phyloP scores from a whole-genome alignment of 495 filamentous ascomycete species.

The Daldinia bambusicola region DNA sequence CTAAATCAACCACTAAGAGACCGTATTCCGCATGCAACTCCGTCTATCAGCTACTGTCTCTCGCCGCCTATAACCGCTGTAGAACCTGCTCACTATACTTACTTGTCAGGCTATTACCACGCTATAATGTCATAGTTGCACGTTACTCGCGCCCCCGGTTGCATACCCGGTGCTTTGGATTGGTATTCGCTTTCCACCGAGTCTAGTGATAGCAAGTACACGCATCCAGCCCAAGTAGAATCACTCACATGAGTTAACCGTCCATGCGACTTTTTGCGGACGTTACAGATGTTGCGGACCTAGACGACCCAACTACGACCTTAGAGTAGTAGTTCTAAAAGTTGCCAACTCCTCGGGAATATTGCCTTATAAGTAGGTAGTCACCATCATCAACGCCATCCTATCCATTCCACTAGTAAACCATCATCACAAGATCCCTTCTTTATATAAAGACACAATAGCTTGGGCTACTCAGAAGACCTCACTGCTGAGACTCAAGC shows the following conservation, averaged over 20 bases:
- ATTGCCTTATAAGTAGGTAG: conserved; percentile 15
- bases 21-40: conserved; percentile 26
- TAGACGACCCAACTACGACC: conserved; percentile 24
- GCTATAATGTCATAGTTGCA: conserved; percentile 47
- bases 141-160: conserved; percentile 33
- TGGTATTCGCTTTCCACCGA: conserved; percentile 35
- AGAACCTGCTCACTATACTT: conserved; percentile 22
- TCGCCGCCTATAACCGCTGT: conserved; percentile 13
- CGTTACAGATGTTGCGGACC: conserved; percentile 1
- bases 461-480: conserved; percentile 20
- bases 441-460: conserved; percentile 17
- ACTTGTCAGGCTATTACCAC: conserved; percentile 44
- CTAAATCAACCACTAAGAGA: conserved; percentile 18
- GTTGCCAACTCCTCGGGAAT: neutral
- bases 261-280: conserved; percentile 16
- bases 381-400: conserved; percentile 19
- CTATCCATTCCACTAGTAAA: conserved; percentile 5
- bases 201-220: conserved; percentile 35
- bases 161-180: conserved; percentile 21
- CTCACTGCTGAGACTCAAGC: conserved; percentile 18
- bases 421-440: conserved; percentile 18
- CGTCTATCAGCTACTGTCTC: conserved; percentile 1
- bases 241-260: conserved; percentile 25
- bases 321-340: conserved; percentile 23
- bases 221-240: conserved; percentile 28